Base-by-base conservation (phyloP, 257 asterid species). In the Jaltomata sinuosa region DNA sequence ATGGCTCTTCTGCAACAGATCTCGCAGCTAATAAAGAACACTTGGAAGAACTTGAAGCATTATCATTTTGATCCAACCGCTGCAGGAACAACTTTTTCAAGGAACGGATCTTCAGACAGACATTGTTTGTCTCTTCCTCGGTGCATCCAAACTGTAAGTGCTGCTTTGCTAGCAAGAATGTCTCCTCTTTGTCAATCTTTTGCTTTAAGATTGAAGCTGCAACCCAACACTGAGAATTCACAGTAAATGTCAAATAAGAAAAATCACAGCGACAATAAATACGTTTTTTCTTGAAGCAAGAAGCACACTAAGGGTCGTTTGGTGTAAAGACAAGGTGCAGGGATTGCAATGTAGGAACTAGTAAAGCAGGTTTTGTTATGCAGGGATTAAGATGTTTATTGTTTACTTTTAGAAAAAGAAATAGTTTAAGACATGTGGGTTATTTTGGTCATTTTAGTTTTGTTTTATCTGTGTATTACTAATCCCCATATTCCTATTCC, bases 151-250 rank as follows among this genome's bases (percentile, higher is more conserved):
- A 90, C 40, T 87, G 45, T 80, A 90, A 59, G 38, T 27, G 55
- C 79, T 84, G 65, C 49, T 83, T 90, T 49, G 89, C 89, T 68
- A 81, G 86, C 61, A 15, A 57, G 19, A 90, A 88, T 7, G 87
- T 82, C 19, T 83, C 83, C 83, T 78, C 77, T 77, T 71, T 85
- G 71, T 89, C 89, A 31, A 89, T 38, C 18, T 86, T 87, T 40
- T 80, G 81, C 85, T 86, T 86, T 82, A 86, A 86, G 52, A 90
- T 83, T 59, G 88, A 86, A 78, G 93, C 89, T 74, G 90, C 87
- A 64, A 80, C 81, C 93, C 91, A 87, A 89, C 89, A 90, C 93
- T 90, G 90, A 82, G 27, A 45, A 80, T 74, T 45, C 57, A 84
- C 77, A 83, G 83, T 55, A 69, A 50, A 83, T 15, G 34, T 86